Conservation (phyloP, 371 early-diverging fungal genomes). For the Apophysomyces sp. region DNA sequence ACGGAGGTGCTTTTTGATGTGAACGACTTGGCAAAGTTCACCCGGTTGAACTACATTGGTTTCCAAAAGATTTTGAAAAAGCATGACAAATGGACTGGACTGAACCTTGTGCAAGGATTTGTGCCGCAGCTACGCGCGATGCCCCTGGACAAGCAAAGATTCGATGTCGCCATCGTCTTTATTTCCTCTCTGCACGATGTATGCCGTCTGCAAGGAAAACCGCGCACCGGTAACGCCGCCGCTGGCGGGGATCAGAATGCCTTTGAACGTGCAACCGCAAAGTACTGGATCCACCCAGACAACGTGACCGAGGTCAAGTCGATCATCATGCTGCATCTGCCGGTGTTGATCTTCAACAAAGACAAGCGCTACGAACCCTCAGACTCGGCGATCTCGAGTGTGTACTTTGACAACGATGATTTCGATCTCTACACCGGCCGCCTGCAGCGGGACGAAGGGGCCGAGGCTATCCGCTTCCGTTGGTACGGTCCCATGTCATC, state of each 20-base stretch:
- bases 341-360: slow-evolving; percentile 74
- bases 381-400: slow-evolving; percentile 77
- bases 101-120: slow-evolving; percentile 54
- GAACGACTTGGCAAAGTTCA: slow-evolving; percentile 89
- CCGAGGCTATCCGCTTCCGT: slow-evolving; percentile 85
- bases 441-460: slow-evolving; percentile 85
- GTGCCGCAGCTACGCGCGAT: slow-evolving; percentile 77
- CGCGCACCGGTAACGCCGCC: slow-evolving; percentile 41
- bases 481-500: slow-evolving; percentile 72
- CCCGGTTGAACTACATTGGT: slow-evolving; percentile 92
- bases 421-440: slow-evolving; percentile 90
- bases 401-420: slow-evolving; percentile 91
- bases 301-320: slow-evolving; percentile 93
- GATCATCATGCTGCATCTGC: slow-evolving; percentile 88
- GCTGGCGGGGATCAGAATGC: slow-evolving; percentile 69
- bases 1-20: slow-evolving; percentile 83
- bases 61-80: slow-evolving; percentile 96
- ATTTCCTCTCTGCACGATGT: slow-evolving; percentile 89
- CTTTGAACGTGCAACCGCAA: slow-evolving; percentile 90
- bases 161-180: slow-evolving; percentile 86
- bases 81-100: slow-evolving; percentile 80
- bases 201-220: slow-evolving; percentile 77
- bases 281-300: slow-evolving; percentile 98
- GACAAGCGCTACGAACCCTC: slow-evolving; percentile 32
- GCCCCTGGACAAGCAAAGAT: slow-evolving; percentile 87